Evolutionary conservation across 1,284 basidiomycete genomes (phyloP), one percentile per base, ranked within the genome.

Genomic region (Tylopilus sp.): DNA sequence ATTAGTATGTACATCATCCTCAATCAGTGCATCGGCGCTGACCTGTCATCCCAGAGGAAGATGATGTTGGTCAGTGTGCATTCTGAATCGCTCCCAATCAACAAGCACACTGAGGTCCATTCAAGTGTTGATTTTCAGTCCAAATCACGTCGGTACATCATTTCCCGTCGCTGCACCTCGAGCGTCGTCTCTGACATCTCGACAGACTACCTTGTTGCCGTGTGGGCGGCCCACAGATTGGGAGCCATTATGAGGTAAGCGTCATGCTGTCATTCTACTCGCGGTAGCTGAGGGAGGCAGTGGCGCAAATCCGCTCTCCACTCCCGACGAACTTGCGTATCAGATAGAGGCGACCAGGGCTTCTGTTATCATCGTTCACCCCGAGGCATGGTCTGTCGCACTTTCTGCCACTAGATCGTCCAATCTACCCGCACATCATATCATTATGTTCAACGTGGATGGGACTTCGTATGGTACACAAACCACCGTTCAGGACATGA

Each of bases 221-320:
- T 91, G 11, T 92, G 90, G 89, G 91, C 87, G 2, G 67, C 74
- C 1, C 88, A 91, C 56, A 77, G 79, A 36, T 67, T 90, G 12
- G 89, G 89, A 11, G 89, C 74, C 3, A 78, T 86, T 44, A 73
- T 86, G 64, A 84, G 84, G 75, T 81, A 66, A 59, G 76, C 45
- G 13, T 38, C 11, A 1, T 6, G 41, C 26, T 28, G 41, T 29
- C 21, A 28, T 44, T 51, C 18, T 15, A 29, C 28, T 42, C 26
- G 52, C 51, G 40, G 40, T 57, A 30, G 33, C 55, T 54, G 34
- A 59, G 31, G 41, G 6, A 2, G 11, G 9, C 45, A 75, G 77
- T 25, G 67, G 74, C 16, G 81, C 81, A 1, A 86, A 86, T 54
- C 82, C 83, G 0, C 60, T 71, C 2, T 85, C 78, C 60, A 74